Evolutionary conservation across 495 filamentous ascomycete species (phyloP).

Genomic region (Penicillium coprophilum): DNA sequence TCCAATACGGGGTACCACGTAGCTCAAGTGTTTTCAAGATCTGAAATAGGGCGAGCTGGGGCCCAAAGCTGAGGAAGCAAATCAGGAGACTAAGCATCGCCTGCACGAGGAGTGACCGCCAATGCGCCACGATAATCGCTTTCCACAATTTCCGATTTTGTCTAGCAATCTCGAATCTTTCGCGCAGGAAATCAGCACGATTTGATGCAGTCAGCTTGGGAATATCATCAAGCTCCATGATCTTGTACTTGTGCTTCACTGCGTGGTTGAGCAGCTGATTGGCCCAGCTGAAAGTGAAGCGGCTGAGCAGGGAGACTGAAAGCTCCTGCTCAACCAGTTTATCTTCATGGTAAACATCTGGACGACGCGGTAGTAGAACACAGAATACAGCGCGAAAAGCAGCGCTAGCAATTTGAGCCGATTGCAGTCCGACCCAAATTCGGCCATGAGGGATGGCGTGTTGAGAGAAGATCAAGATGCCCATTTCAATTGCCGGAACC

Average conservation of each 20-base stretch:
- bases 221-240: constrained; percentile 62
- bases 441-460: constrained; percentile 5
- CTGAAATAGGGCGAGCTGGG: constrained; percentile 66
- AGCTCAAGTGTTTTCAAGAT: constrained; percentile 63
- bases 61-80: constrained; percentile 62
- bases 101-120: constrained; percentile 52
- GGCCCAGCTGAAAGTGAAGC: constrained; percentile 67
- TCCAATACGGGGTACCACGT: constrained; percentile 39
- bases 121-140: constrained; percentile 56
- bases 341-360: constrained; percentile 59
- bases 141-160: constrained; percentile 59
- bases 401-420: constrained; percentile 26
- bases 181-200: constrained; percentile 31
- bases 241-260: constrained; percentile 49
- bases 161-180: constrained; percentile 51
- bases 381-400: constrained; percentile 32
- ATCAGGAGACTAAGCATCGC: constrained; percentile 51
- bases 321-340: constrained; percentile 62
- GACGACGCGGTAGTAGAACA: constrained; percentile 60
- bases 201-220: constrained; percentile 42
- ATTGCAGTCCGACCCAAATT: constrained; percentile 21
- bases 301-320: constrained; percentile 58
- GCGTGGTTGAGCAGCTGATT: constrained; percentile 52
- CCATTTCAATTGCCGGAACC: constrained; percentile 20
- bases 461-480: constrained; percentile 18